Evolutionary conservation across 2,329 filamentous ascomycete genomes (phyloP).

Genomic region (Fusarium avenaceum): DNA sequence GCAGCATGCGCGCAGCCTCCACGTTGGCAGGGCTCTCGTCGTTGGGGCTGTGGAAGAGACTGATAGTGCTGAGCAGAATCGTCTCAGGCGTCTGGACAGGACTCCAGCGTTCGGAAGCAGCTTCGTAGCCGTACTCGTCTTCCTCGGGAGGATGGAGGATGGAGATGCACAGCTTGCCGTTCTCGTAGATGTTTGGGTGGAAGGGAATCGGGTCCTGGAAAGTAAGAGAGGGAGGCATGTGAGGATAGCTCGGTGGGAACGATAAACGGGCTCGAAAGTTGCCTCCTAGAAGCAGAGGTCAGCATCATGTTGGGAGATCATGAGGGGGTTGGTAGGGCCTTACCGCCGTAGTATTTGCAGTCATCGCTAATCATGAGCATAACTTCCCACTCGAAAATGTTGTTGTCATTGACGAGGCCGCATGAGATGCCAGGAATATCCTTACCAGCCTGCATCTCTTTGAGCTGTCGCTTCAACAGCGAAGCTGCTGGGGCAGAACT

Average conservation of each 20-base stretch:
- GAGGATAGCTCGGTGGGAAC: constrained; percentile 89
- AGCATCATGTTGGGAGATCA: constrained; percentile 19
- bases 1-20: constrained; percentile 89
- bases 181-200: constrained; percentile 93
- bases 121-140: constrained; percentile 94
- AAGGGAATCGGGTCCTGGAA: constrained; percentile 88
- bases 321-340: constrained; percentile 48
- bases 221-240: constrained; percentile 87
- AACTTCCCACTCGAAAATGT: constrained; percentile 98
- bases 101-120: constrained; percentile 89
- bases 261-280: constrained; percentile 89
- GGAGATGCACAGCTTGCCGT: constrained; percentile 93
- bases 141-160: constrained; percentile 97
- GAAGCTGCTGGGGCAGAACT: constrained; percentile 71
- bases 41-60: constrained; percentile 91
- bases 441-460: constrained; percentile 92
- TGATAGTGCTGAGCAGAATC: constrained; percentile 92
- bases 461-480: constrained; percentile 87
- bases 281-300: constrained; percentile 71
- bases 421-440: constrained; percentile 96
- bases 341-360: constrained; percentile 93
- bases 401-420: constrained; percentile 84
- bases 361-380: constrained; percentile 99
- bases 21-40: constrained; percentile 96
- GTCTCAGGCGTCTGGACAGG: constrained; percentile 96